Evolutionary conservation across 805 yeast species (phyloP).

Genomic region (Cyberlindnera xylosilytica): DNA sequence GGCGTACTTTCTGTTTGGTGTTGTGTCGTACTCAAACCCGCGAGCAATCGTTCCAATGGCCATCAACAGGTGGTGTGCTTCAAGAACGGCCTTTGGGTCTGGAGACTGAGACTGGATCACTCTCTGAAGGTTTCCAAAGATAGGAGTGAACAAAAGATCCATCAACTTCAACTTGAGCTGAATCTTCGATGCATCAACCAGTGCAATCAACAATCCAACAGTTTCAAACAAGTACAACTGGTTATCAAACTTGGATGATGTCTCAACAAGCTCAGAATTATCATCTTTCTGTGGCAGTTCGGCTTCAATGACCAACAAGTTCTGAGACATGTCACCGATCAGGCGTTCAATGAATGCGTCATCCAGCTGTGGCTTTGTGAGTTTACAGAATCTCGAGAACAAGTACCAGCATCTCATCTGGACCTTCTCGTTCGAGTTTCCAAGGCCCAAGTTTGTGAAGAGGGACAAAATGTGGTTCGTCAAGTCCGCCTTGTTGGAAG

Average conservation of each 20-base stretch:
- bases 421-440: slow-evolving; percentile 69
- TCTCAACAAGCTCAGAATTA: slow-evolving; percentile 49
- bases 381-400: slow-evolving; percentile 76
- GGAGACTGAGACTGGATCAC: slow-evolving; percentile 48
- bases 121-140: slow-evolving; percentile 66
- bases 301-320: slow-evolving; percentile 60
- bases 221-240: slow-evolving; percentile 86
- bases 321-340: slow-evolving; percentile 56
- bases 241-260: slow-evolving; percentile 60
- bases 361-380: slow-evolving; percentile 64
- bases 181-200: slow-evolving; percentile 44
- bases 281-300: slow-evolving; percentile 46
- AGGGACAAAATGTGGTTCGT: slow-evolving; percentile 65
- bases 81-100: slow-evolving; percentile 50
- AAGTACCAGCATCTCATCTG: slow-evolving; percentile 88
- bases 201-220: slow-evolving; percentile 69
- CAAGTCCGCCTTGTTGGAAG: slow-evolving; percentile 45
- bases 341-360: slow-evolving; percentile 50
- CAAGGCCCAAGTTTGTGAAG: slow-evolving; percentile 81
- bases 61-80: slow-evolving; percentile 82
- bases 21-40: slow-evolving; percentile 54
- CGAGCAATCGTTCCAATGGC: slow-evolving; percentile 88
- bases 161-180: slow-evolving; percentile 41
- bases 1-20: slow-evolving; percentile 32
- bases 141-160: slow-evolving; percentile 69